Evolutionary conservation across 495 filamentous ascomycete genomes (phyloP).

Genomic region (Lasiosphaeria miniovina): DNA sequence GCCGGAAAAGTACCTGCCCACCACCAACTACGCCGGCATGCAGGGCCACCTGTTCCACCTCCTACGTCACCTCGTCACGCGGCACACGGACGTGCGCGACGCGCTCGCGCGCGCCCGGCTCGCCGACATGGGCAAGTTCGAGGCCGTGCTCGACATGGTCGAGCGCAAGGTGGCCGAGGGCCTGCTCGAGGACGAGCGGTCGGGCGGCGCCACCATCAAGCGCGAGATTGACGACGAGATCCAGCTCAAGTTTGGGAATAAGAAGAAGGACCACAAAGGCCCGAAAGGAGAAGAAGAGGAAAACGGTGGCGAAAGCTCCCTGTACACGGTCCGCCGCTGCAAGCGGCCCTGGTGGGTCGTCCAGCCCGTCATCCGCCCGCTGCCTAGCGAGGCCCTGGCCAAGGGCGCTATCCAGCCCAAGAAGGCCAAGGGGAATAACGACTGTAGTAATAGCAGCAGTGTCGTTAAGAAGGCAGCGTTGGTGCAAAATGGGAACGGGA

Average conservation of each 20-base stretch:
- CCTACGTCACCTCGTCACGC: slow-evolving; percentile 72
- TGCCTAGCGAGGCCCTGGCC: slow-evolving; percentile 83
- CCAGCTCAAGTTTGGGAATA: too few species aligned
- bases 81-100: slow-evolving; percentile 78
- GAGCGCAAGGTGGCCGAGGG: slow-evolving; percentile 71
- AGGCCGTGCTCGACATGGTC: slow-evolving; percentile 55
- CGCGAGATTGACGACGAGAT: too few species aligned
- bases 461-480: too few species aligned
- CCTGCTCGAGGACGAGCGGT: slow-evolving; percentile 64
- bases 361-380: slow-evolving; percentile 82
- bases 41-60: slow-evolving; percentile 93
- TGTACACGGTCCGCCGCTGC: slow-evolving; percentile 64
- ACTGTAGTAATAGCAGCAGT: too few species aligned
- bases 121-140: slow-evolving; percentile 67
- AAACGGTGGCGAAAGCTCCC: slow-evolving; percentile 50
- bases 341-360: slow-evolving; percentile 87
- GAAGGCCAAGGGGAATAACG: slow-evolving; percentile 41
- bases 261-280: slow-evolving; percentile 19
- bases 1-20: slow-evolving; percentile 41
- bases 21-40: slow-evolving; percentile 77
- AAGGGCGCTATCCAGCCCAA: slow-evolving; percentile 69
- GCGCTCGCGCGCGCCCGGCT: slow-evolving; percentile 63
- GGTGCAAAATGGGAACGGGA: too few species aligned
- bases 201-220: slow-evolving; percentile 54
- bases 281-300: slow-evolving; percentile 20